Percentiles rank a stretch among this genome's conserved stretches.
These are phyloP conservation scores for Aureobasidium vineae DNA, from an alignment of 2,329 filamentous ascomycete genomes.

Conservation along the genomic window DNA sequence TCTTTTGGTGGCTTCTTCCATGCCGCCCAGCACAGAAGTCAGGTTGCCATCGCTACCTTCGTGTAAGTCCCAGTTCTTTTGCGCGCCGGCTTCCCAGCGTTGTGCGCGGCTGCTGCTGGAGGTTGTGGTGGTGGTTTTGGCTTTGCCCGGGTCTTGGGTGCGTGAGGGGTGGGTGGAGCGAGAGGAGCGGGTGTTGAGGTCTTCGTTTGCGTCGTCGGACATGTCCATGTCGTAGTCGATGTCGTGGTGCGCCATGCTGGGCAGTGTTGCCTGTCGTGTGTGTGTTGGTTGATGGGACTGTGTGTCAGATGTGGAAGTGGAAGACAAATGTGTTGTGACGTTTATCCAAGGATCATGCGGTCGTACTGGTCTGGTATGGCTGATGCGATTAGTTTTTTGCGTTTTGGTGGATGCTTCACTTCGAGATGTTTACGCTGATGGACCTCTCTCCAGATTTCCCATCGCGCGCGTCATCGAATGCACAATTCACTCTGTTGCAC, in stretches of 20 bases:
- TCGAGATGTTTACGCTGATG: not conserved
- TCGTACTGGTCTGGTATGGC: not conserved
- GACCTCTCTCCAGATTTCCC: constrained; percentile 5
- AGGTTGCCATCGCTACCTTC: constrained; percentile 39
- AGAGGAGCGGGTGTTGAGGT: constrained; percentile 2
- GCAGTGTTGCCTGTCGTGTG: not conserved
- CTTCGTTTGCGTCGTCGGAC: constrained; percentile 26
- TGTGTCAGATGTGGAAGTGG: not conserved
- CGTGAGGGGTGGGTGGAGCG: not conserved
- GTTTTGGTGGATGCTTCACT: not conserved
- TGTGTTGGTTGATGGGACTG: not conserved
- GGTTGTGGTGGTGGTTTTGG: constrained; percentile 2
- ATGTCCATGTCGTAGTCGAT: constrained; percentile 29
- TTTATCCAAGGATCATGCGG: not conserved
- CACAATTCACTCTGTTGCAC: not conserved
- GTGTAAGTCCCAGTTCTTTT: constrained; percentile 37
- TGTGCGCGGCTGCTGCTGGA: constrained; percentile 4
- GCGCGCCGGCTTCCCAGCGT: constrained; percentile 38
- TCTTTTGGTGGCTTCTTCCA: constrained; percentile 41
- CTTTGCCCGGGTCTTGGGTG: constrained; percentile 3
- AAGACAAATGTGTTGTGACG: not conserved
- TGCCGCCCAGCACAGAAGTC: constrained; percentile 38
- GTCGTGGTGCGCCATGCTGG: constrained; percentile 24
- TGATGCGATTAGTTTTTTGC: not conserved
- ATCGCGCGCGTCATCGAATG: constrained; percentile 3